Conservation (phyloP, 2,329 filamentous ascomycete genomes). For the Didymella lethalis region DNA sequence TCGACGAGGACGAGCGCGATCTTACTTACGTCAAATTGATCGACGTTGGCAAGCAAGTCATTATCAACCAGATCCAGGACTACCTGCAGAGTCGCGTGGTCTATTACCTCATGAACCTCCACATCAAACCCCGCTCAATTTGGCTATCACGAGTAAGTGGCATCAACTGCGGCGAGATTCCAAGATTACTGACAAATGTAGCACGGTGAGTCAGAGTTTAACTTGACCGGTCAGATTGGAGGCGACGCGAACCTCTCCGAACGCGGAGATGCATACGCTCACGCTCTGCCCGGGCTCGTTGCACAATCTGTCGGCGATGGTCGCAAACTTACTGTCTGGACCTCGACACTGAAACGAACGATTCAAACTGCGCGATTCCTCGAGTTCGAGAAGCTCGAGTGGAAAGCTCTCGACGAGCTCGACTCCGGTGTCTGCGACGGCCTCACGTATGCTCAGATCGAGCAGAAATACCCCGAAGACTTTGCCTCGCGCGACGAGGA, state of each 20-base stretch:
- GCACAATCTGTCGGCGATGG: conserved; percentile 83
- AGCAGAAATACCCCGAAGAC: conserved; percentile 88
- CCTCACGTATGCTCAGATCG: conserved; percentile 94
- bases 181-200: conserved; percentile 50
- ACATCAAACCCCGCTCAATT: conserved; percentile 94
- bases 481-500: conserved; percentile 95
- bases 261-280: conserved; percentile 86
- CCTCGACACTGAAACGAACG: conserved; percentile 79
- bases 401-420: conserved; percentile 97
- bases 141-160: conserved; percentile 88
- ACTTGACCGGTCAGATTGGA: conserved; percentile 88
- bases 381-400: conserved; percentile 93
- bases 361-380: conserved; percentile 90
- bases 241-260: conserved; percentile 88
- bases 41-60: conserved; percentile 92
- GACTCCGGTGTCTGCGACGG: conserved; percentile 97
- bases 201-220: conserved; percentile 95
- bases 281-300: conserved; percentile 83
- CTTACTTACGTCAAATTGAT: conserved; percentile 98
- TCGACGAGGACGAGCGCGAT: conserved; percentile 86
- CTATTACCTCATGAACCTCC: conserved; percentile 98
- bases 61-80: conserved; percentile 97
- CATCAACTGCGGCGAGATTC: neutral
- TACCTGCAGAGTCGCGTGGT: conserved; percentile 96
- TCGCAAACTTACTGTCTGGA: conserved; percentile 75